Conservation (phyloP, 805 yeast genomes). For the Torulaspora indica region DNA sequence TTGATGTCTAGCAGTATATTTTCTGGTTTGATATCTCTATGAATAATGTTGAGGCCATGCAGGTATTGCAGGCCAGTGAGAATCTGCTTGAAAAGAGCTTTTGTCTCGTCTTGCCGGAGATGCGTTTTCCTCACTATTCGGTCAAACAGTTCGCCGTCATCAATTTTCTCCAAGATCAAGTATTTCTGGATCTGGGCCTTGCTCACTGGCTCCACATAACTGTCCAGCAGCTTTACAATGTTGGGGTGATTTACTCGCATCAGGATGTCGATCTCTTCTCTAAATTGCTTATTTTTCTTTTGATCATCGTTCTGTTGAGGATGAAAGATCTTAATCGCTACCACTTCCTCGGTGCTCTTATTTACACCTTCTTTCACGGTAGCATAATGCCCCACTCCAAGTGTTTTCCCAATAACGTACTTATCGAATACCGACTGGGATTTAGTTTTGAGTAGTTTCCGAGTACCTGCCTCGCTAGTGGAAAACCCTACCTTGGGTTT, state of each 20-base stretch:
- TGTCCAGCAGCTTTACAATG: conserved; percentile 59
- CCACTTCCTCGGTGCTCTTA: conserved; percentile 52
- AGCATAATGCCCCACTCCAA: conserved; percentile 79
- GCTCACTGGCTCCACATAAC: conserved; percentile 52
- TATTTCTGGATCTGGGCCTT: conserved; percentile 44
- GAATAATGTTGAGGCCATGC: conserved; percentile 67
- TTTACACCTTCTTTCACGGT: conserved; percentile 67
- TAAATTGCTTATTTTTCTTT: conserved; percentile 42
- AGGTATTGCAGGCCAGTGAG: conserved; percentile 60
- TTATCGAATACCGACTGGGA: conserved; percentile 52
- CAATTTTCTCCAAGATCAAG: conserved; percentile 66
- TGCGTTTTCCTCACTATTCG: conserved; percentile 62
- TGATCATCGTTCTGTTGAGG: conserved; percentile 45
- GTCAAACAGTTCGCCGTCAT: conserved; percentile 71
- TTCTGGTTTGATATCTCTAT: conserved; percentile 77
- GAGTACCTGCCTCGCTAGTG: conserved; percentile 23
- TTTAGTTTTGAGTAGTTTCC: conserved; percentile 14
- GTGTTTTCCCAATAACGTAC: conserved; percentile 46
- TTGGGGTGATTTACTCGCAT: conserved; percentile 64
- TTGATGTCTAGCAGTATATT: conserved; percentile 54
- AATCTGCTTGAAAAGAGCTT: conserved; percentile 58
- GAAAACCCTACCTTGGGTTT: conserved; percentile 27
- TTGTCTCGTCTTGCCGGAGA: conserved; percentile 58
- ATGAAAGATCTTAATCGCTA: conserved; percentile 72
- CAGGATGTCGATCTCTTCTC: conserved; percentile 64